Base-by-base conservation (phyloP, 2,329 filamentous ascomycete species). In the Lecanicillium sp. region DNA sequence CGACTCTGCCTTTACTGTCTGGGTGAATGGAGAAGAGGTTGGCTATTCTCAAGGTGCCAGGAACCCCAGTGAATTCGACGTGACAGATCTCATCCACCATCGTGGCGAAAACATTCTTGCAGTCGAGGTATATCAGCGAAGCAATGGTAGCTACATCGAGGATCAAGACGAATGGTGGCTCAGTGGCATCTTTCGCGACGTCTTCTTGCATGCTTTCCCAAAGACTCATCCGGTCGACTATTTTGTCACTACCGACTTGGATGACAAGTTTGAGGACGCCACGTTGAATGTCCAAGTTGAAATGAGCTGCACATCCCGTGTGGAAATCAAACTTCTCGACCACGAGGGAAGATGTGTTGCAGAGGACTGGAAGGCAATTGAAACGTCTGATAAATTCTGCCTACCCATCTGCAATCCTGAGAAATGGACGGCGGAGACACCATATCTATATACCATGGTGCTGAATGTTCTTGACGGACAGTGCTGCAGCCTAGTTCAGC, bases 41-140 rank as follows among this genome's bases (percentile, higher is more conserved):
- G 83, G 83, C 2, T 87, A 87, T 51, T 78, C 76, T 2, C 82
- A 87, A 52, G 83, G 83, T 2, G 77, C 78, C 4, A 68, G 83
- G 15, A 86, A 87, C 44, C 77, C 83, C 0, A 75, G 75, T 19
- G 83, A 87, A 46, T 88, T 86, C 45, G 83, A 87, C 46, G 66
- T 88, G 5, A 78, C 80, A 0, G 46, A 60, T 0, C 58, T 67
- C 22, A 59, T 85, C 2, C 53, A 59, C 1, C 29, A 57, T 3
- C 51, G 58, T 2, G 54, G 56, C 1, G 58, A 65, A 33, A 85
- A 84, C 44, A 64, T 62, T 2, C 54, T 87, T 3, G 71, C 72
- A 3, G 80, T 86, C 0, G 70, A 77, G 36, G 82, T 86, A 0
- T 86, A 86, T 45, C 80, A 86, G 53, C 76, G 75, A 48, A 85